Evolutionary conservation across 192 early-diverging fungal genomes (phyloP).

Genomic region (Chytriomyces sp.): DNA sequence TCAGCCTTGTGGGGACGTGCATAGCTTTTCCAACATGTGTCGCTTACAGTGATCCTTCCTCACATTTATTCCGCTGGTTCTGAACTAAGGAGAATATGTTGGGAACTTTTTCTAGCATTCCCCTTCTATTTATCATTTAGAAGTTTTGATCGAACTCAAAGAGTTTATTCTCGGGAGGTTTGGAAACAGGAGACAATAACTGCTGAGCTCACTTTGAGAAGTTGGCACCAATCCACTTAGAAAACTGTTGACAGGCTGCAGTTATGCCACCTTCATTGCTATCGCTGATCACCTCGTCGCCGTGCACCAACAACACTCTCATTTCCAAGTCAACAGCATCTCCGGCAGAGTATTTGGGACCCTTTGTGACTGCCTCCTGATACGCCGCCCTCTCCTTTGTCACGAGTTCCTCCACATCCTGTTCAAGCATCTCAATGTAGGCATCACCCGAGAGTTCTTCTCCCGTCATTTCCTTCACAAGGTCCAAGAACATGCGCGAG

Average conservation of each 20-base stretch:
- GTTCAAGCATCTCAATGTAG: constrained; percentile 33
- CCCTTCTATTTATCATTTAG: too few species aligned
- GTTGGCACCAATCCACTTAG: constrained; percentile 32
- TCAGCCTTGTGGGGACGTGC: too few species aligned
- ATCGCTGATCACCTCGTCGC: constrained; percentile 39
- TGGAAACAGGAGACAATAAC: too few species aligned
- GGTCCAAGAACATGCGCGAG: constrained; percentile 34
- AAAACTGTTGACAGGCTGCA: constrained; percentile 33
- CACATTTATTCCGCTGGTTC: too few species aligned
- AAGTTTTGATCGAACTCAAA: too few species aligned
- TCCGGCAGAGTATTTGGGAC: constrained; percentile 33
- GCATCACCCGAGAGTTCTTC: constrained; percentile 33
- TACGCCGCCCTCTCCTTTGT: constrained; percentile 31
- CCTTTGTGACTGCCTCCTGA: constrained; percentile 29
- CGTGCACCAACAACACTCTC: constrained; percentile 38
- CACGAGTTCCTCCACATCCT: constrained; percentile 31
- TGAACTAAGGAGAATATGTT: too few species aligned
- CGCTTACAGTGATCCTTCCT: too few species aligned
- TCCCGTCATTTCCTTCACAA: constrained; percentile 40
- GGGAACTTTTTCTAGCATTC: too few species aligned
- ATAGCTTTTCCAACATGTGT: too few species aligned
- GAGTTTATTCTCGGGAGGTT: too few species aligned
- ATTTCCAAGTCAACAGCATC: constrained; percentile 41
- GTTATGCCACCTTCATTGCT: constrained; percentile 20
- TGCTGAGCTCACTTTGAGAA: too few species aligned